phyloP scores from a whole-genome alignment of 495 filamentous ascomycete genomes.

The Neurospora sp. region DNA sequence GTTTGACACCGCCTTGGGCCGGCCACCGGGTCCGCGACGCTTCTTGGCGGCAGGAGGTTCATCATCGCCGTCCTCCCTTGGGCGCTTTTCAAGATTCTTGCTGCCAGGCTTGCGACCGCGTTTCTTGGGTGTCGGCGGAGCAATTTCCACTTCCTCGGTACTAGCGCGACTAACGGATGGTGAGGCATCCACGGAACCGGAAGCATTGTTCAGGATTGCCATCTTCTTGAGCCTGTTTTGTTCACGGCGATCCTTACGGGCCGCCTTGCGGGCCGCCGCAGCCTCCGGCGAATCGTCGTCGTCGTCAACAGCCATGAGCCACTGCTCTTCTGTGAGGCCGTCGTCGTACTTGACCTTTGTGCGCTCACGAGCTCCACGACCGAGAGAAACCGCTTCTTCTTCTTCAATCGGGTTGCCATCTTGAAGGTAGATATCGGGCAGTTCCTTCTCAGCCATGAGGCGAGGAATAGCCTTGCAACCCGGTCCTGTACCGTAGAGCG shows the following conservation, averaged over 20 bases:
- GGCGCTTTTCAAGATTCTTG: constrained; percentile 64
- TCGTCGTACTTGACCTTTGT: constrained; percentile 93
- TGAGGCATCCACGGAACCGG: constrained; percentile 48
- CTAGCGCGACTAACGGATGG: constrained; percentile 68
- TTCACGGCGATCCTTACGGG: constrained; percentile 71
- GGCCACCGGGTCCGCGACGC: constrained; percentile 50
- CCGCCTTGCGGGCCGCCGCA: constrained; percentile 79
- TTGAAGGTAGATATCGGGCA: constrained; percentile 85
- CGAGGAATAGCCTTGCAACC: constrained; percentile 56
- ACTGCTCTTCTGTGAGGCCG: constrained; percentile 95
- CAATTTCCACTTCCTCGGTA: constrained; percentile 51
- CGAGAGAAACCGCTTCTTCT: constrained; percentile 61
- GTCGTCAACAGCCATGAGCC: constrained; percentile 85
- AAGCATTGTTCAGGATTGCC: constrained; percentile 32
- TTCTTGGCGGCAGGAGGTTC: constrained; percentile 81
- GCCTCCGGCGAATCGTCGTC: constrained; percentile 92
- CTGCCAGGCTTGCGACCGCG: constrained; percentile 69
- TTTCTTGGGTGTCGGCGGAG: constrained; percentile 42
- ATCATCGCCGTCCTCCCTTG: constrained; percentile 73
- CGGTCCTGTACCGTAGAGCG: constrained; percentile 56
- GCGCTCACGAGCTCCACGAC: constrained; percentile 87
- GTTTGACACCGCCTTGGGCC: constrained; percentile 42
- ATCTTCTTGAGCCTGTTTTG: constrained; percentile 56
- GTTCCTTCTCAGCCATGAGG: constrained; percentile 76
- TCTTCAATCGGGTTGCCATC: constrained; percentile 82